These are phyloP conservation scores for Penicillium sp. DNA, from an alignment of 2,329 filamentous ascomycete species.

Conservation along the genomic window DNA sequence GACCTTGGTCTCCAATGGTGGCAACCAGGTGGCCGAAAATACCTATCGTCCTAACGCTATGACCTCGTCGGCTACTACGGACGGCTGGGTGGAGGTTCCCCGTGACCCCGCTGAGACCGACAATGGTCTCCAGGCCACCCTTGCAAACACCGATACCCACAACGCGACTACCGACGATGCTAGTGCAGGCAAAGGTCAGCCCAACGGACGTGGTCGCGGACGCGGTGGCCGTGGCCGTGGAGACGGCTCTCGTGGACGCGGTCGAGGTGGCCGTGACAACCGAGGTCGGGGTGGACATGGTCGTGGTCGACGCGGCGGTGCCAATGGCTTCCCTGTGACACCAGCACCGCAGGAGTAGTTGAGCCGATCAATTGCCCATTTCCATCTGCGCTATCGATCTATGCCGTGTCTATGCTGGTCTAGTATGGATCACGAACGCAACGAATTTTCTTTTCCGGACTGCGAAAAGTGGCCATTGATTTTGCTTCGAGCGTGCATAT, in stretches of 20 bases:
- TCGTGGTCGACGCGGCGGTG: slow-evolving; percentile 28
- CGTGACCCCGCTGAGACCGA: slow-evolving; percentile 72
- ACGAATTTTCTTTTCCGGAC: slow-evolving; percentile 30
- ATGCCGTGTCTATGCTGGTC: slow-evolving; percentile 17
- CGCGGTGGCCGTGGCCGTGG: slow-evolving; percentile 34
- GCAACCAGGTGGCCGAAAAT: slow-evolving; percentile 47
- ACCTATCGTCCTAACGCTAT: slow-evolving; percentile 53
- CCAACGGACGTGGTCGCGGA: slow-evolving; percentile 36
- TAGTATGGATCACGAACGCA: slow-evolving; percentile 37
- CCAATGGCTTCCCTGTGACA: slow-evolving; percentile 25
- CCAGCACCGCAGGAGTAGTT: slow-evolving; percentile 2
- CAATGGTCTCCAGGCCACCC: slow-evolving; percentile 57
- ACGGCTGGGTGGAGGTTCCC: slow-evolving; percentile 72
- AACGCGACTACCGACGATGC: slow-evolving; percentile 52
- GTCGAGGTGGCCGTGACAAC: slow-evolving; percentile 26
- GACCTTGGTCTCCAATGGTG: slow-evolving; percentile 41
- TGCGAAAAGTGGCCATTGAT: slow-evolving; percentile 29
- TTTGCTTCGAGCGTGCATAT: slow-evolving; percentile 39
- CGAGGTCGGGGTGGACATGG: slow-evolving; percentile 5
- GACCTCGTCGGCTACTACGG: slow-evolving; percentile 49
- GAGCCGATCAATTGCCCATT: background rate
- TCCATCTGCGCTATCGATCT: slow-evolving; percentile 1
- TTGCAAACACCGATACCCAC: slow-evolving; percentile 57
- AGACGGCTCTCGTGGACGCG: slow-evolving; percentile 34
- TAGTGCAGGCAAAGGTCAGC: slow-evolving; percentile 45